These are phyloP conservation scores for Niebla homalea DNA, from an alignment of 495 filamentous ascomycete genomes.

Conservation along the genomic window DNA sequence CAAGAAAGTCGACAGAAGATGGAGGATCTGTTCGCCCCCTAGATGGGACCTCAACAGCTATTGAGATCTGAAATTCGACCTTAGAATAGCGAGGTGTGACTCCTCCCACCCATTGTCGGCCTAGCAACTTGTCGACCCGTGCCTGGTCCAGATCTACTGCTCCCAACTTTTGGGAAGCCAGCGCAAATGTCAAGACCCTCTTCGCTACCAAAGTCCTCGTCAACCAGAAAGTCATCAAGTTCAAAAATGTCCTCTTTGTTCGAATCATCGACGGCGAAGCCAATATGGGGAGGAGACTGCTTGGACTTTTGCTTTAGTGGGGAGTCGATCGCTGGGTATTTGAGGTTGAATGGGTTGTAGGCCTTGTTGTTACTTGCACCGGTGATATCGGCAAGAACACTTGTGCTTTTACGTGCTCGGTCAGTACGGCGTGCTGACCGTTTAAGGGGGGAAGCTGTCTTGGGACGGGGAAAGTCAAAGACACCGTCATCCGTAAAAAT, in stretches of 20 bases:
- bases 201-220: slow-evolving; percentile 49
- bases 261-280: slow-evolving; percentile 39
- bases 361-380: slow-evolving; percentile 36
- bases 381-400: slow-evolving; percentile 55
- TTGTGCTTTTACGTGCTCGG: slow-evolving; percentile 39
- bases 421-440: slow-evolving; percentile 53
- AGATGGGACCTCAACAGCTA: too few relatives aligned
- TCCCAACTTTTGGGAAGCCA: slow-evolving; percentile 83
- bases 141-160: slow-evolving; percentile 24
- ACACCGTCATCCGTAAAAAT: slow-evolving; percentile 54
- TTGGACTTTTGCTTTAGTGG: slow-evolving; percentile 35
- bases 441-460: slow-evolving; percentile 64
- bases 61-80: background rate
- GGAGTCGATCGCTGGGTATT: slow-evolving; percentile 21
- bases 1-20: too few relatives aligned
- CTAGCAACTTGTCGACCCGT: slow-evolving; percentile 24
- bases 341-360: slow-evolving; percentile 24
- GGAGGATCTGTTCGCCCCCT: too few relatives aligned
- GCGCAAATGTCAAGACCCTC: slow-evolving; percentile 71
- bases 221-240: slow-evolving; percentile 41
- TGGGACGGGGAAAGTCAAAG: slow-evolving; percentile 34
- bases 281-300: slow-evolving; percentile 35
- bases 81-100: slow-evolving; percentile 33
- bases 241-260: slow-evolving; percentile 50
- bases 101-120: slow-evolving; percentile 29